Conservation (phyloP, 805 yeast genomes). For the Candida ovalis region DNA sequence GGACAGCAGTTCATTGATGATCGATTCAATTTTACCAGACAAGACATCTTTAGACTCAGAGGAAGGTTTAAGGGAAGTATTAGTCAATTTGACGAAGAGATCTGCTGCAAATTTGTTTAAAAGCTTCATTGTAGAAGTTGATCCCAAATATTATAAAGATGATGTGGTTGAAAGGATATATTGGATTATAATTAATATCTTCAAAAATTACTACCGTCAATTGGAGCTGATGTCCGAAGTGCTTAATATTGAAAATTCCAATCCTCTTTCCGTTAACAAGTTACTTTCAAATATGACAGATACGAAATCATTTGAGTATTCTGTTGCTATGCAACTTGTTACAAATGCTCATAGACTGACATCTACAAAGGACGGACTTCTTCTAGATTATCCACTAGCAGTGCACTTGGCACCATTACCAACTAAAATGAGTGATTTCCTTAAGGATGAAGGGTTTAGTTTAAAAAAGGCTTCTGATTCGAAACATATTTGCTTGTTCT, state of each 20-base stretch:
- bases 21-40: constrained; percentile 19
- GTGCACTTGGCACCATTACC: constrained; percentile 22
- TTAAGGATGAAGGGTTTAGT: constrained; percentile 42
- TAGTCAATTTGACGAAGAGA: constrained; percentile 9
- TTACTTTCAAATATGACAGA: constrained; percentile 12
- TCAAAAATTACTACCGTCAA: constrained; percentile 31
- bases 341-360: constrained; percentile 7
- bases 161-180: constrained; percentile 37
- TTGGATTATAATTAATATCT: constrained; percentile 32
- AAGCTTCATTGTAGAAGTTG: constrained; percentile 21
- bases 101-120: constrained; percentile 16
- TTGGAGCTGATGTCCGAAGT: constrained; percentile 28
- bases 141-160: constrained; percentile 30
- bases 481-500: constrained; percentile 22
- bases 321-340: constrained; percentile 16
- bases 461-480: constrained; percentile 19
- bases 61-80: constrained; percentile 5
- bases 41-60: background rate
- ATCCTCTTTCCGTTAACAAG: constrained; percentile 23
- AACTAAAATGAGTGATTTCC: constrained; percentile 39
- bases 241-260: constrained; percentile 24
- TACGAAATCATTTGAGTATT: constrained; percentile 13
- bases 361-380: constrained; percentile 31
- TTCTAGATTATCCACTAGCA: constrained; percentile 26
- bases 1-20: constrained; percentile 15